These are phyloP conservation scores for Casuarina glauca DNA, from an alignment of 306 rosid genomes.

Conservation along the genomic window DNA sequence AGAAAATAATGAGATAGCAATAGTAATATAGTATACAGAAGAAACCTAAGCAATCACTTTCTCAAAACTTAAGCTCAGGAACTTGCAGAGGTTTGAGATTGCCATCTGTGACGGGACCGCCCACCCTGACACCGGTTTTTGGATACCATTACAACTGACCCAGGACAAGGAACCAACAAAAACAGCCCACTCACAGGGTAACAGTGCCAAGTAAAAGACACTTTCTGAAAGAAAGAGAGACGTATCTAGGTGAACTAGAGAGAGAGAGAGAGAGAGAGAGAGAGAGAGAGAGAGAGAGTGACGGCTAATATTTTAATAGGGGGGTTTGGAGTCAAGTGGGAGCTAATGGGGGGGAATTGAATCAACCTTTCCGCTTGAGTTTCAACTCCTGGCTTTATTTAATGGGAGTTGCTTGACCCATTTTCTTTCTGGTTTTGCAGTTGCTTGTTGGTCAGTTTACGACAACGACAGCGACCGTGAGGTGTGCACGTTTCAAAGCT, in stretches of 20 bases:
- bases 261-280: neutral
- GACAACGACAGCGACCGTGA: slow-evolving; percentile 31
- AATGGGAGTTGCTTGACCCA: slow-evolving; percentile 45
- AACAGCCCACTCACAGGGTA: neutral
- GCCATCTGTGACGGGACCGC: slow-evolving; percentile 45
- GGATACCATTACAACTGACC: slow-evolving; percentile 33
- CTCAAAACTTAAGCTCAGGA: slow-evolving; percentile 38
- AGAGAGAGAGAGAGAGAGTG: slow-evolving; percentile 16
- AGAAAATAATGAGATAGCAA: slow-evolving; percentile 54
- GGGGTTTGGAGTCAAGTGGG: slow-evolving; percentile 38
- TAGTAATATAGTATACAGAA: slow-evolving; percentile 36
- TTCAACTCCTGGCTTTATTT: slow-evolving; percentile 29
- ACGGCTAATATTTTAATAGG: slow-evolving; percentile 31
- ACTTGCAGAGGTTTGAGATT: slow-evolving; percentile 35
- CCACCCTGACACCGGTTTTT: slow-evolving; percentile 36
- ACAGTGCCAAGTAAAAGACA: slow-evolving; percentile 43
- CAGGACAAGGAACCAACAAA: slow-evolving; percentile 29
- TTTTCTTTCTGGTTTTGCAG: slow-evolving; percentile 32
- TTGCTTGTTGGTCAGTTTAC: slow-evolving; percentile 30
- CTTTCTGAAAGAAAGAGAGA: slow-evolving; percentile 44
- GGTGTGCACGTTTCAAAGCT: slow-evolving; percentile 33
- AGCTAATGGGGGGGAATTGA: slow-evolving; percentile 34
- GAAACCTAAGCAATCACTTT: slow-evolving; percentile 25
- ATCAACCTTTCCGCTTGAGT: slow-evolving; percentile 44
- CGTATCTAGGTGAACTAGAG: slow-evolving; percentile 43